phyloP scores from a whole-genome alignment of 805 yeast genomes.

The Teunomyces barrocoloradensis region DNA sequence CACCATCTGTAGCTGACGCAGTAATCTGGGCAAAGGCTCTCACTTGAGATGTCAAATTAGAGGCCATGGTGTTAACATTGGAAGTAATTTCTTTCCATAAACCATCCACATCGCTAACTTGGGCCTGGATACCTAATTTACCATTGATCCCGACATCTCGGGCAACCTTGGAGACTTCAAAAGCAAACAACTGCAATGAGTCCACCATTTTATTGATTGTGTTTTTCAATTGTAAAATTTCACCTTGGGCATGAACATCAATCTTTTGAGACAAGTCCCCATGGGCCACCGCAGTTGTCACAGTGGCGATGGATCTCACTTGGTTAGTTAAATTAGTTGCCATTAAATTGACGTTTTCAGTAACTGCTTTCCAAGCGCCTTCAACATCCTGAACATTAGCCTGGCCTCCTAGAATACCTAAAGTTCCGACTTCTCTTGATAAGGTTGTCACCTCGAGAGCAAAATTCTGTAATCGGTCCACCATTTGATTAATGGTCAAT shows the following conservation, averaged over 20 bases:
- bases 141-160: constrained; percentile 93
- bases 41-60: constrained; percentile 88
- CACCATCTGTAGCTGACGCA: constrained; percentile 93
- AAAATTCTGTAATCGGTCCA: constrained; percentile 48
- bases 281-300: constrained; percentile 88
- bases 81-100: constrained; percentile 90
- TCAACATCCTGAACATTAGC: constrained; percentile 51
- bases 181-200: constrained; percentile 80
- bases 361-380: constrained; percentile 51
- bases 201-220: constrained; percentile 94
- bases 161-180: constrained; percentile 87
- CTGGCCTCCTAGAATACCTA: constrained; percentile 49
- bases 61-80: constrained; percentile 90
- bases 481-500: constrained; percentile 49
- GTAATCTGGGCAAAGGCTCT: constrained; percentile 92
- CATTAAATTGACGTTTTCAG: constrained; percentile 47
- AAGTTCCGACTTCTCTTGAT: constrained; percentile 47
- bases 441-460: constrained; percentile 47
- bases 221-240: constrained; percentile 77
- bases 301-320: constrained; percentile 85
- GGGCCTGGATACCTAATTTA: constrained; percentile 88
- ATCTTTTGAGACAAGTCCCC: constrained; percentile 85
- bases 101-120: constrained; percentile 87
- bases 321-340: constrained; percentile 60
- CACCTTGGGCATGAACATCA: constrained; percentile 88